A percentile compares a stretch with the other conserved stretches of the same genome.
These are phyloP conservation scores for Gossypium australe DNA, from an alignment of 345 rosid genomes.

Conservation along the genomic window DNA sequence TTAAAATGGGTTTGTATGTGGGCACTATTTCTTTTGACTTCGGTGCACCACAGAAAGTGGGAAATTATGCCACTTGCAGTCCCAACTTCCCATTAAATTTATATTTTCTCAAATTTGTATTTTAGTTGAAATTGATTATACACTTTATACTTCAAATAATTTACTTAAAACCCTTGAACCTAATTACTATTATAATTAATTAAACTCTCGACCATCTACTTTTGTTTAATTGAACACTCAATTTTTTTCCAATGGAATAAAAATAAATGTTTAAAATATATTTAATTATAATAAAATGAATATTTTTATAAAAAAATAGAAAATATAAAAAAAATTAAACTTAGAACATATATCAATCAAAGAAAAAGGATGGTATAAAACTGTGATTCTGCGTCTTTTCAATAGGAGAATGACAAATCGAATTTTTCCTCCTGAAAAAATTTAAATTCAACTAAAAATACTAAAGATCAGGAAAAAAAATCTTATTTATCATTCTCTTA, in stretches of 20 bases:
- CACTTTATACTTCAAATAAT: background rate
- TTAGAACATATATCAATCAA: too few relatives aligned
- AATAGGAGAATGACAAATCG: too few relatives aligned
- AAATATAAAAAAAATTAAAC: too few relatives aligned
- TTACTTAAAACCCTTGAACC: background rate
- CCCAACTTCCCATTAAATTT: background rate
- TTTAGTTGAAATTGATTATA: background rate
- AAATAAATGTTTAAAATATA: background rate
- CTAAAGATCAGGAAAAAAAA: too few relatives aligned
- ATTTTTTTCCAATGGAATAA: background rate
- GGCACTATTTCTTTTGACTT: background rate
- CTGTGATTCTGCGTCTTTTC: fast-evolving
- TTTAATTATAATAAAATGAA: too few relatives aligned
- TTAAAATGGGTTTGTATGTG: background rate
- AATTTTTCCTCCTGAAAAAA: too few relatives aligned
- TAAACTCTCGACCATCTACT: background rate
- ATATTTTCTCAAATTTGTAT: background rate
- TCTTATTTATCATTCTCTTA: too few relatives aligned
- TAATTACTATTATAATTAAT: background rate
- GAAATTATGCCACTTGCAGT: background rate
- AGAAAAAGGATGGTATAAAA: too few relatives aligned
- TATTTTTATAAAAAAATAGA: too few relatives aligned
- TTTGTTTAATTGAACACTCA: background rate
- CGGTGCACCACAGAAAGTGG: constrained; percentile 1
- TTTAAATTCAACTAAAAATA: too few relatives aligned